phyloP scores from a whole-genome alignment of 306 rosid species.

The Crotalaria pallida region DNA sequence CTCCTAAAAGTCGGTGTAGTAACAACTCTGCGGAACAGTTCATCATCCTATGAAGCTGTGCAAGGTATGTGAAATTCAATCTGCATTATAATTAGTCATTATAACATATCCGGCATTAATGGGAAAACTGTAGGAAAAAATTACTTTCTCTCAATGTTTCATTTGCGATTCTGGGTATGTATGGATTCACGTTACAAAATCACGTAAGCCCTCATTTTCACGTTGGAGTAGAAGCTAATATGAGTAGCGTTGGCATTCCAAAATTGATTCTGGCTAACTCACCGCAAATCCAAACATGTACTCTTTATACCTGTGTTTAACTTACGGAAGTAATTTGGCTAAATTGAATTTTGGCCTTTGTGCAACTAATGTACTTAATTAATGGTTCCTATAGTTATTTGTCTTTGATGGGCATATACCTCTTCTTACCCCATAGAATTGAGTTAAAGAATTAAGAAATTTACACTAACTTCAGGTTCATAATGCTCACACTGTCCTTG shows the following conservation, averaged over 20 bases:
- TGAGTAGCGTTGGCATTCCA: too few relatives aligned
- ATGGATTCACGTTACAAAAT: too few relatives aligned
- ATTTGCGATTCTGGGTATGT: neutral
- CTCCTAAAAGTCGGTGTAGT: conserved; percentile 84
- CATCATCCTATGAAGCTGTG: conserved; percentile 80
- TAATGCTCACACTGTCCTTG: neutral
- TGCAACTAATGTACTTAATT: neutral
- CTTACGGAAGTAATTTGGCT: neutral
- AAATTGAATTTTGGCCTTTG: neutral
- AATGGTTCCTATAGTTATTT: neutral
- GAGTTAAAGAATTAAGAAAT: neutral
- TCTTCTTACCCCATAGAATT: neutral
- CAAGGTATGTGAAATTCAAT: conserved; percentile 58
- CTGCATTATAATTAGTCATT: neutral
- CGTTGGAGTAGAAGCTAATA: too few relatives aligned
- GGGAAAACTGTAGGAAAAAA: neutral
- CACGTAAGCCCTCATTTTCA: too few relatives aligned
- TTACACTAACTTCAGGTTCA: neutral
- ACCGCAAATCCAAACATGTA: too few relatives aligned
- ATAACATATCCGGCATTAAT: neutral
- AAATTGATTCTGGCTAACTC: too few relatives aligned
- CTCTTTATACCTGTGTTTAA: neutral
- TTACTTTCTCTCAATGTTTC: neutral
- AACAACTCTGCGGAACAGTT: conserved; percentile 70
- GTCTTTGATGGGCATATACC: neutral